Conservation (phyloP, 1,284 basidiomycete genomes). For the Somion occarium region DNA sequence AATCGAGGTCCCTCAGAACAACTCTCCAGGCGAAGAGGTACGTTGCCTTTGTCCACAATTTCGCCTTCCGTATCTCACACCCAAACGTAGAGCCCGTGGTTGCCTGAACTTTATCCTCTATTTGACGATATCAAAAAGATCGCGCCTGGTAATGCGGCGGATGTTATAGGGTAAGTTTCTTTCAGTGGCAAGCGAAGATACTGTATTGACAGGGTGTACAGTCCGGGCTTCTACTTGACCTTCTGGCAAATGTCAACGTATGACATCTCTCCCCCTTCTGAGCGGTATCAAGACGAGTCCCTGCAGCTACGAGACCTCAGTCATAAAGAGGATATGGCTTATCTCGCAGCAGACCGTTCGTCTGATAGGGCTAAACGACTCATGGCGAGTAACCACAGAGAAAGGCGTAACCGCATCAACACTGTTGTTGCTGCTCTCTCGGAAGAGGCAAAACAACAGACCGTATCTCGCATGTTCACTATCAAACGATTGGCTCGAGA, state of each 20-base stretch:
- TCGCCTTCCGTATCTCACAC: slow-evolving; percentile 9
- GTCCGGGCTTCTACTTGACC: slow-evolving; percentile 85
- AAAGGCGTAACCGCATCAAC: slow-evolving; percentile 59
- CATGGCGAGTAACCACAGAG: slow-evolving; percentile 51
- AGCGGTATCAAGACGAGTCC: slow-evolving; percentile 68
- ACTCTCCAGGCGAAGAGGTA: slow-evolving; percentile 19
- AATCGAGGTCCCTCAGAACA: slow-evolving; percentile 12
- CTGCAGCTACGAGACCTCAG: slow-evolving; percentile 52
- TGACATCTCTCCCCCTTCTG: slow-evolving; percentile 72
- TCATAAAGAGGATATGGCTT: slow-evolving; percentile 57
- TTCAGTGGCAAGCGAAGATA: slow-evolving; percentile 2
- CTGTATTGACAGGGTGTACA: slow-evolving; percentile 27
- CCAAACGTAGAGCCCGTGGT: slow-evolving; percentile 61
- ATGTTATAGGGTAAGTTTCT: slow-evolving; percentile 64
- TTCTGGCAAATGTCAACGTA: slow-evolving; percentile 94
- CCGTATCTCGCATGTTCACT: slow-evolving; percentile 65
- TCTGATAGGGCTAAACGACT: slow-evolving; percentile 52
- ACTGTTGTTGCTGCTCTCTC: slow-evolving; percentile 48
- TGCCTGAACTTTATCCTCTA: slow-evolving; percentile 60
- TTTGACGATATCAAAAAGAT: slow-evolving; percentile 71
- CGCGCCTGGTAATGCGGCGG: slow-evolving; percentile 57
- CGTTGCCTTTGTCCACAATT: too few species aligned
- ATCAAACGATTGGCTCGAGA: slow-evolving; percentile 76
- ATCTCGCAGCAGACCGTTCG: slow-evolving; percentile 58
- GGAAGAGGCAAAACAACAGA: slow-evolving; percentile 76